Evolutionary conservation across 208 protist genomes (phyloP).

Genomic region (Kentomonas sorsogonicus): DNA sequence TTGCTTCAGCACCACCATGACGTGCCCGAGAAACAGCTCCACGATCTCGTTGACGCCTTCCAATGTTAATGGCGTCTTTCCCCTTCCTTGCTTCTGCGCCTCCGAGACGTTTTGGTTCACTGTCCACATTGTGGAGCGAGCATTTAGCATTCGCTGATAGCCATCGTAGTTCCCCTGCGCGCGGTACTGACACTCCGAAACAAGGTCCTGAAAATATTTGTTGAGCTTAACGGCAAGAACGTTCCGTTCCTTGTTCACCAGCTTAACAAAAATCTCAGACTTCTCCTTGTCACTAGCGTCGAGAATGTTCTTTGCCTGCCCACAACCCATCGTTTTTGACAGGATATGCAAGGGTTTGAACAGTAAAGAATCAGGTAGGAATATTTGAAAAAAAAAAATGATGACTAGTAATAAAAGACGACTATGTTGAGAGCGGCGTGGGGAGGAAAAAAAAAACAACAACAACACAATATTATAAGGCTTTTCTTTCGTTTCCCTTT

Average conservation of each 20-base stretch:
- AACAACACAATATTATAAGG: too few species aligned
- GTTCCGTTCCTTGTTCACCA: conserved; percentile 7
- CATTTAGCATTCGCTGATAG: conserved; percentile 13
- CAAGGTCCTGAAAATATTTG: conserved; percentile 8
- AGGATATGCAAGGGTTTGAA: not conserved
- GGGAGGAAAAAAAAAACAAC: too few species aligned
- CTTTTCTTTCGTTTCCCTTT: too few species aligned
- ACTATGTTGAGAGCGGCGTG: too few species aligned
- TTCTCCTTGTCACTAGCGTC: conserved; percentile 11
- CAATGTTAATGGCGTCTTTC: conserved; percentile 23
- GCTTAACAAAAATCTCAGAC: conserved; percentile 7
- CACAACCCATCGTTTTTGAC: conserved; percentile 18
- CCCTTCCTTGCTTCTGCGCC: conserved; percentile 60
- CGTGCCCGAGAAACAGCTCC: conserved; percentile 57
- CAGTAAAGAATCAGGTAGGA: not conserved
- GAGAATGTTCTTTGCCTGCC: not conserved
- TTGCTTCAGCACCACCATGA: conserved; percentile 16
- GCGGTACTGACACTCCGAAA: conserved; percentile 18
- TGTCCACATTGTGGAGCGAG: not conserved
- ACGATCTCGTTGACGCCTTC: conserved; percentile 71
- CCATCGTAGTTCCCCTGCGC: conserved; percentile 14
- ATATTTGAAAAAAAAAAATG: not conserved
- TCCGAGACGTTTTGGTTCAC: conserved; percentile 13
- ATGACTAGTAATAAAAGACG: too few species aligned
- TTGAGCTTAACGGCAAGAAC: conserved; percentile 13